Percentiles rank a stretch among this genome's conserved stretches.
These are phyloP conservation scores for Clathrus columnatus DNA, from an alignment of 768 basidiomycete species.

Conservation along the genomic window DNA sequence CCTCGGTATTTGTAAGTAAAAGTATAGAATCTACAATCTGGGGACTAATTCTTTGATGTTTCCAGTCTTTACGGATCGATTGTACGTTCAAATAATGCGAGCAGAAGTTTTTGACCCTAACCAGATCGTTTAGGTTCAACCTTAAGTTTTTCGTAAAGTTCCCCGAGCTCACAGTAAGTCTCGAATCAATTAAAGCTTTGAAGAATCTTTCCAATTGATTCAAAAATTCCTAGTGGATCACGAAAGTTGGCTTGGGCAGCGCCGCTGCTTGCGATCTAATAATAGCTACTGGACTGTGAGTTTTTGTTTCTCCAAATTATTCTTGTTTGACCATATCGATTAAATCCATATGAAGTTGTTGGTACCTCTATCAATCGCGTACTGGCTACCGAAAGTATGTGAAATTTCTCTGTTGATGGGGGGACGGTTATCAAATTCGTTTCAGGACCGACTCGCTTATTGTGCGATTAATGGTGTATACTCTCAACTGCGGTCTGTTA, in stretches of 20 bases:
- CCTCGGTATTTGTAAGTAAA: slow-evolving; percentile 17
- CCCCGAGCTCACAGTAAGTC: slow-evolving; percentile 24
- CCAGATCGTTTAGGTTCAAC: not conserved
- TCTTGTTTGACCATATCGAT: not conserved
- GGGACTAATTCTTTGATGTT: not conserved
- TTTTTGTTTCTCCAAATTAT: slow-evolving; percentile 16
- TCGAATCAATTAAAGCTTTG: slow-evolving; percentile 22
- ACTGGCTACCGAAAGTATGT: not conserved
- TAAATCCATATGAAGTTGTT: slow-evolving; percentile 11
- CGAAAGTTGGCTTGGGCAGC: slow-evolving; percentile 35
- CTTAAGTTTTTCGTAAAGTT: slow-evolving; percentile 28
- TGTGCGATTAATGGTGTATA: slow-evolving; percentile 19
- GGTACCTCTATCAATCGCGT: slow-evolving; percentile 10
- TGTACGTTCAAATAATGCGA: slow-evolving; percentile 3
- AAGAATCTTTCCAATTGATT: slow-evolving; percentile 11
- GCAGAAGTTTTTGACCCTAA: slow-evolving; percentile 13
- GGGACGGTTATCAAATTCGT: not conserved
- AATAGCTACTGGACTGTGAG: slow-evolving; percentile 38
- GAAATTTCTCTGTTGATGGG: not conserved
- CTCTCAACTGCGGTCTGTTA: slow-evolving; percentile 20
- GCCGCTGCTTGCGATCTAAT: slow-evolving; percentile 42
- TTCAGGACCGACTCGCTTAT: slow-evolving; percentile 21
- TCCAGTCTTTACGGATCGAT: not conserved
- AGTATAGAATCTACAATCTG: not conserved
- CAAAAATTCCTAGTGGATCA: slow-evolving; percentile 43